Conservation (phyloP, 331 rosid species). For the Prunus yedoensis region DNA sequence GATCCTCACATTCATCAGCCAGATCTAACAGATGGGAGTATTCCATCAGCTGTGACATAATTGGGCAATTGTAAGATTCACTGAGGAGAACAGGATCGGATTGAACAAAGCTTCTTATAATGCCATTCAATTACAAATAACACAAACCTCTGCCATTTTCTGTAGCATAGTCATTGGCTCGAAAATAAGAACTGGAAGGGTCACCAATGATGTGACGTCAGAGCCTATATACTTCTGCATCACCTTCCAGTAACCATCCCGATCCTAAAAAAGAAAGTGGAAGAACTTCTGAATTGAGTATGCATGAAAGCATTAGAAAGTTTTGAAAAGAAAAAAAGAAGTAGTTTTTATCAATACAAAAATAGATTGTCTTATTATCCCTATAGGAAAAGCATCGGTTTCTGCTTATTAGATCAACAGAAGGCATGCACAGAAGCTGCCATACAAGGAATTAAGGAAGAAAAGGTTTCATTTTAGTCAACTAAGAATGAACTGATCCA, state of each 20-base stretch:
- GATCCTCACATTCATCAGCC: slow-evolving; percentile 95
- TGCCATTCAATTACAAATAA: not conserved
- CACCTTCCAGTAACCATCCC: slow-evolving; percentile 80
- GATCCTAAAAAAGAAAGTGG: slow-evolving; percentile 28
- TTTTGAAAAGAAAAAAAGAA: not conserved
- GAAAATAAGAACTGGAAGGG: slow-evolving; percentile 82
- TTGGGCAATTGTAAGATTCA: slow-evolving; percentile 7
- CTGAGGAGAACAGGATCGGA: not conserved
- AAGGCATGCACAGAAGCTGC: not conserved
- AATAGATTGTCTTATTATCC: not conserved
- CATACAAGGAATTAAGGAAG: not conserved
- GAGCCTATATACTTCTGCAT: slow-evolving; percentile 85
- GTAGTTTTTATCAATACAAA: no score
- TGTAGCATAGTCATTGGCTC: slow-evolving; percentile 96
- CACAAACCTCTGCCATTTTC: slow-evolving; percentile 88
- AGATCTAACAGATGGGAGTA: slow-evolving; percentile 76
- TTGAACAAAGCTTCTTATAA: not conserved
- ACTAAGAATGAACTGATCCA: not conserved
- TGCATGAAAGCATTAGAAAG: not conserved
- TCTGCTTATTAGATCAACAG: no score
- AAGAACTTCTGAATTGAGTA: not conserved
- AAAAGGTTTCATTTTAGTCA: not conserved
- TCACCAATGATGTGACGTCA: slow-evolving; percentile 85
- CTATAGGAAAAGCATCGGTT: not conserved
- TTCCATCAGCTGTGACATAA: slow-evolving; percentile 69